These are phyloP conservation scores for Melocanna baccifera DNA, from an alignment of 176 grass and related monocot species.

Conservation along the genomic window DNA sequence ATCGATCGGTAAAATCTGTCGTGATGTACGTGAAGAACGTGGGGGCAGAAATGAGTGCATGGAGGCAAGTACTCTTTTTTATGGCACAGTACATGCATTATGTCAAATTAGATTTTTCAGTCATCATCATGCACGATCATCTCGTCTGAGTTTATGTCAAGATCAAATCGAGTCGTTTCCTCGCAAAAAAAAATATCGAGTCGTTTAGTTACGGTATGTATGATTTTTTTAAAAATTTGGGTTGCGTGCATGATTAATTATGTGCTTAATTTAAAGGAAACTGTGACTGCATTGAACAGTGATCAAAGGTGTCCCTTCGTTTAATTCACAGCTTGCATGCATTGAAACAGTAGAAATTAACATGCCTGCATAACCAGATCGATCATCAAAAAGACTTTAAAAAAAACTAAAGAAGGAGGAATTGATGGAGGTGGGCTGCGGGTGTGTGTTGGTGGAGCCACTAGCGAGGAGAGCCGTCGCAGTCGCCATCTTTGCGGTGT, in stretches of 20 bases:
- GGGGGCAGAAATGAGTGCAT: slow-evolving; percentile 55
- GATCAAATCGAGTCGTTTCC: neutral
- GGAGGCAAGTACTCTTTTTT: slow-evolving; percentile 49
- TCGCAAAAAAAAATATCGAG: no score
- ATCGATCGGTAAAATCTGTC: slow-evolving; percentile 10
- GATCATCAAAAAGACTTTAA: neutral
- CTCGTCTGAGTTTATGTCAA: neutral
- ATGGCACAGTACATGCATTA: slow-evolving; percentile 16
- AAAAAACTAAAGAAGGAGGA: no score
- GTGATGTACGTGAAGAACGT: slow-evolving; percentile 23
- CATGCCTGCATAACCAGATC: neutral
- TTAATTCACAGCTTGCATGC: neutral
- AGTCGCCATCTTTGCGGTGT: no score
- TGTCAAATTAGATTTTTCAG: slow-evolving; percentile 17
- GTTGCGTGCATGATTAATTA: neutral
- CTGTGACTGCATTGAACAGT: neutral
- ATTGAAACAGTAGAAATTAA: neutral
- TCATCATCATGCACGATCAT: neutral
- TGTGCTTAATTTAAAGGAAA: neutral
- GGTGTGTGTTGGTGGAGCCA: no score
- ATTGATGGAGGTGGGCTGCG: no score
- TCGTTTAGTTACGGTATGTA: no score
- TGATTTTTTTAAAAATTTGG: neutral
- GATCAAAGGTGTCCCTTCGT: neutral
- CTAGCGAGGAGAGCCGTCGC: no score